Base-by-base conservation (phyloP, 2,329 filamentous ascomycete species). In the Pyricularia sp. region DNA sequence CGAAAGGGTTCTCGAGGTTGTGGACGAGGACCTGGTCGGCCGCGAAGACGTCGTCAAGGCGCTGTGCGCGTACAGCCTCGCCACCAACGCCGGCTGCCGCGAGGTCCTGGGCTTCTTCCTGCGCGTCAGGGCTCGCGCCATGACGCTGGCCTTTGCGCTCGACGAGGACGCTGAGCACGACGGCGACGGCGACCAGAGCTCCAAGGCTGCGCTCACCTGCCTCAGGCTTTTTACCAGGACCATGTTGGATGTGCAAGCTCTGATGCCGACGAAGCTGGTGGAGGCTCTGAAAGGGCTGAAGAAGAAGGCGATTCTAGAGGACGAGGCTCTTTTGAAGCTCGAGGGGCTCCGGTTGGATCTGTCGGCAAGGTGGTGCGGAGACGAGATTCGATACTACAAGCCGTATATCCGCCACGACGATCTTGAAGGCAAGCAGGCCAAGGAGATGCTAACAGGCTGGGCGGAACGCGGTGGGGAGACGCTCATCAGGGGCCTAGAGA, bases 351-450 rank as follows among this genome's bases (percentile, higher is more conserved):
- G 91, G 50, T 80, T 97, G 30, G 93, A 97, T 75, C 80, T 95
- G 11, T 88, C 92, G 74, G 88, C 90, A 71, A 85, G 85, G 25
- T 97, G 93, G 91, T 91, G 95, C 71, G 86, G 91, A 23, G 88
- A 93, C 9, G 92, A 96, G 70, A 91, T 97, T 61, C 87, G 87
- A 65, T 91, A 90, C 72, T 97, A 96, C 76, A 94, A 89, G 0
- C 94, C 94, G 0, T 97, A 93, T 80, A 91, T 96, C 50, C 88
- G 92, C 33, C 89, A 96, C 73, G 92, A 94, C 72, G 91, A 95
- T 72, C 78, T 92, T 4, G 85, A 88, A 28, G 86, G 85, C 25
- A 79, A 81, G 28, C 84, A 88, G 70, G 86, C 87, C 0, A 83
- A 84, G 61, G 84, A 87, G 2, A 87, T 87, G 77, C 82, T 92